Evolutionary conservation across 768 basidiomycete genomes (phyloP).

Genomic region (Lactarius evosmus): DNA sequence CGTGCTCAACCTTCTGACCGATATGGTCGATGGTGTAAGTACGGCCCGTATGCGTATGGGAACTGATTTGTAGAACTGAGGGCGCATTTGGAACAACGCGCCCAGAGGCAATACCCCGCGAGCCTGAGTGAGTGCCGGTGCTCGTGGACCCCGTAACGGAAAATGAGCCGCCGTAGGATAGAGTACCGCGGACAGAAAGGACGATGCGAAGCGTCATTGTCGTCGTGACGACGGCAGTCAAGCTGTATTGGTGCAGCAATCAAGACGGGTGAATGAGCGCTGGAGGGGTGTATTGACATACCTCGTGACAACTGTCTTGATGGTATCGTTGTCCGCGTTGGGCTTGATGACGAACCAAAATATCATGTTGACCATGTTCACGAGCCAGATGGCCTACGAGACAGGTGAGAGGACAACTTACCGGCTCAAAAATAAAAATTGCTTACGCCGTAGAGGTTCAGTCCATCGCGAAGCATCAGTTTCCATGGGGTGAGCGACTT

Average conservation of each 20-base stretch:
- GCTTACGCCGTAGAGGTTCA: constrained; percentile 77
- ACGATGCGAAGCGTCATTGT: constrained; percentile 88
- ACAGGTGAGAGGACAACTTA: constrained; percentile 14
- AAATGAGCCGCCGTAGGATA: constrained; percentile 69
- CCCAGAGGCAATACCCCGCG: constrained; percentile 46
- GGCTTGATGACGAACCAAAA: constrained; percentile 86
- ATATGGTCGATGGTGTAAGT: constrained; percentile 36
- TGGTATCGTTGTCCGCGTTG: constrained; percentile 55
- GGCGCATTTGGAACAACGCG: constrained; percentile 32
- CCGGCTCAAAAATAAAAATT: background rate
- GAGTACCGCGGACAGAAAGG: constrained; percentile 74
- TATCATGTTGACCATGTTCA: constrained; percentile 79
- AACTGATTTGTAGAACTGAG: constrained; percentile 28
- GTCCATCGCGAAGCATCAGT: constrained; percentile 85
- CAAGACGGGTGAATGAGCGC: background rate
- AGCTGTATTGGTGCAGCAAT: constrained; percentile 41
- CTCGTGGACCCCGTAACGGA: constrained; percentile 40
- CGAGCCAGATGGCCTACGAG: constrained; percentile 61
- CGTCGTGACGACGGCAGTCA: constrained; percentile 83
- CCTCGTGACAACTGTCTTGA: constrained; percentile 79
- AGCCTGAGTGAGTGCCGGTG: constrained; percentile 42
- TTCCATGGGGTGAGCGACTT: constrained; percentile 72
- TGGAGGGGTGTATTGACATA: constrained; percentile 25
- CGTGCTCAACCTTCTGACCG: constrained; percentile 22
- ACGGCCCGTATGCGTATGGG: constrained; percentile 26